Base-by-base conservation (phyloP, 345 rosid species). In the Moricandia arvensis region DNA sequence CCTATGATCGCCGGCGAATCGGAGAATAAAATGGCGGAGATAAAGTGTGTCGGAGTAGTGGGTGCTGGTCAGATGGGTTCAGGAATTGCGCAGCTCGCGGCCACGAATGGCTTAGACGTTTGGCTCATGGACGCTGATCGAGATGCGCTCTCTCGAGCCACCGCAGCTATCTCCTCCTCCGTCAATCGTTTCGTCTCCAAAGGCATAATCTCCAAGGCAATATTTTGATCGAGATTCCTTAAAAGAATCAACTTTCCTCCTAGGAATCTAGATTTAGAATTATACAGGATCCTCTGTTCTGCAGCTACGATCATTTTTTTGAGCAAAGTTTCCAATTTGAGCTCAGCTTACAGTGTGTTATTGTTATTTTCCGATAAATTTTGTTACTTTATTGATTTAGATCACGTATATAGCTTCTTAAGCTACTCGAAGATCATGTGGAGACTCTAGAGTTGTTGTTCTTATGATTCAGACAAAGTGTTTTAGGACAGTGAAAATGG, bases 1-100 rank as follows among this genome's bases (percentile, higher is more conserved):
- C 4, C 8, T 4, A n/a, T 17, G 34, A 72, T 59, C 76, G 21
- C 68, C 51, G 81, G 73, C 13, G 69, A 51, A 2, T 38, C n/a
- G 43, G 27, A 53, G 65, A 72, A 49, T 30, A 54, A 68, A 6
- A 84, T 78, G 93, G 84, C 64, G 31, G 86, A 83, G 79, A 74
- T 77, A 3, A 84, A 84, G 86, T 70, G 68, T 34, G 78, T 94
- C 1, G 97, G 87, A 30, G 96, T 90, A 69, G 82, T 94, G 5
- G 96, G 97, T 34, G 76, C 89, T 75, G 97, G 98, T 31, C 98
- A 91, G 59, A 94, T 91, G 97, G 97, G 97, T n/a, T 91, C 93
- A 1, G 98, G 98, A 7, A 91, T 94, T 54, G 98, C 98, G 26
- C 97, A 90, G 74, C 89, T 94, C 57, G 97, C 87, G 66, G 86